Conservation (phyloP, 441 rosid species). For the Erodium texanum region DNA sequence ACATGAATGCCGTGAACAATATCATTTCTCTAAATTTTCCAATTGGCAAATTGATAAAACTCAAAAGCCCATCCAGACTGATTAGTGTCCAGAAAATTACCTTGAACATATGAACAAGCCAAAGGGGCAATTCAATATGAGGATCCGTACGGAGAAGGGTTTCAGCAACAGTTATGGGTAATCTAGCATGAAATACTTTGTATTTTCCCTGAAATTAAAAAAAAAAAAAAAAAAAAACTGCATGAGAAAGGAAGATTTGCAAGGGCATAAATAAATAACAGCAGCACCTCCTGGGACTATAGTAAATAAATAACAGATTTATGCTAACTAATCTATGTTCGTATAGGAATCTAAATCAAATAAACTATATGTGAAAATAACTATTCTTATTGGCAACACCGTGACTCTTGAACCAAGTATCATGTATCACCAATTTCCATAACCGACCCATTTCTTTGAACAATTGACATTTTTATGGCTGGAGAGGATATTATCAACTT, state of each 20-base stretch:
- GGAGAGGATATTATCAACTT: not conserved
- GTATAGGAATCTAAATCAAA: not conserved
- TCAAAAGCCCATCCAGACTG: too few relatives aligned
- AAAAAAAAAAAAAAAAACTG: constrained; percentile 12
- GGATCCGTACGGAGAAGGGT: constrained; percentile 78
- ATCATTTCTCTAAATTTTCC: too few relatives aligned
- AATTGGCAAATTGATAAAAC: too few relatives aligned
- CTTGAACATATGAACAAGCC: constrained; percentile 96
- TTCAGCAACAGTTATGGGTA: constrained; percentile 79
- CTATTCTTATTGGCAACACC: too few relatives aligned
- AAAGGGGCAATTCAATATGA: constrained; percentile 80
- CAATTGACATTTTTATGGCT: not conserved
- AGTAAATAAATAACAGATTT: too few relatives aligned
- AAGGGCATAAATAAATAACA: not conserved
- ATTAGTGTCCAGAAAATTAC: constrained; percentile 28
- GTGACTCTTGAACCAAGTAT: not conserved
- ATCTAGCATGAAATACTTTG: constrained; percentile 57
- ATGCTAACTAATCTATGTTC: not conserved
- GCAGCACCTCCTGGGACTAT: too few relatives aligned
- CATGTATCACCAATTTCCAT: not conserved
- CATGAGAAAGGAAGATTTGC: constrained; percentile 3
- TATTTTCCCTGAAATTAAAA: constrained; percentile 61
- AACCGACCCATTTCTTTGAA: not conserved
- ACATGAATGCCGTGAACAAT: too few relatives aligned
- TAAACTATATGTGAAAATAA: not conserved